These are phyloP conservation scores for Lignosus rhinocerotis DNA, from an alignment of 1,284 basidiomycete genomes.

Conservation along the genomic window DNA sequence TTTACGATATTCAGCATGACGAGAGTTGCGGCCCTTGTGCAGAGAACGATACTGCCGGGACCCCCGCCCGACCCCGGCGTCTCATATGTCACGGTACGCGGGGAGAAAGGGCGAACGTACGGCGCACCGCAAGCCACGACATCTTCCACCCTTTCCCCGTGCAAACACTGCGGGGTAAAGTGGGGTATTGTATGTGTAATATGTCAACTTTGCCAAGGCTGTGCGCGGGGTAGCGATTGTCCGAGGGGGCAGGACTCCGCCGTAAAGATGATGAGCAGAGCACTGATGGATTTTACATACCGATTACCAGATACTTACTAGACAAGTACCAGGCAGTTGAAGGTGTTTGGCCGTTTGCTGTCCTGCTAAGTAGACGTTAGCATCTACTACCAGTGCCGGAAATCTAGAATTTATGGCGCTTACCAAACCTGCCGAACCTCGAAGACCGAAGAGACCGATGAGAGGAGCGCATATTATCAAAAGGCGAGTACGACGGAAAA, in stretches of 20 bases:
- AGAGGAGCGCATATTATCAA: background rate
- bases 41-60: background rate
- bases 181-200: background rate
- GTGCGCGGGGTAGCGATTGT: background rate
- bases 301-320: background rate
- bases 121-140: background rate
- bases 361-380: too few species aligned
- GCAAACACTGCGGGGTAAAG: conserved; percentile 1
- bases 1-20: background rate
- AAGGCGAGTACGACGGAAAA: background rate
- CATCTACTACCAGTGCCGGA: too few species aligned
- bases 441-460: too few species aligned
- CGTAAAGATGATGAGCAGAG: background rate
- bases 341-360: background rate
- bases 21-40: conserved; percentile 3
- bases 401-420: too few species aligned
- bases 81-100: background rate
- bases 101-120: background rate
- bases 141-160: background rate
- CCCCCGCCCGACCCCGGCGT: too few species aligned
- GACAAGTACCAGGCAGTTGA: background rate
- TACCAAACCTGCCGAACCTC: too few species aligned
- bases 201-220: background rate
- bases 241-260: background rate
- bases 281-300: too few species aligned